These are phyloP conservation scores for Cladophialophora yegresii DNA, from an alignment of 2,329 filamentous ascomycete genomes.

Conservation along the genomic window DNA sequence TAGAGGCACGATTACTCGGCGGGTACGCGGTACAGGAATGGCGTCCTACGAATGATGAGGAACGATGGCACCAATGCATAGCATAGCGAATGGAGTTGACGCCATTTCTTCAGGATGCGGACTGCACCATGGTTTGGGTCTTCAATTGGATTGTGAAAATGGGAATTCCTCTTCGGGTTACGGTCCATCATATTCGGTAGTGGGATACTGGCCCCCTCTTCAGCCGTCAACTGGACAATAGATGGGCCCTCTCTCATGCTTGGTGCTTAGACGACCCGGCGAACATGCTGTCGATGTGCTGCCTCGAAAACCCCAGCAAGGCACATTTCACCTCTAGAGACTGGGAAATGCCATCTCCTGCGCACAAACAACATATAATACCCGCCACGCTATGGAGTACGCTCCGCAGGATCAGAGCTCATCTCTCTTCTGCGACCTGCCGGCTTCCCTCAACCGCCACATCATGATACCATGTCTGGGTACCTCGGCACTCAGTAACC, in stretches of 20 bases:
- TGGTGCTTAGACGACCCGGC: background rate
- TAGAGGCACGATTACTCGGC: background rate
- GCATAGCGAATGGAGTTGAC: background rate
- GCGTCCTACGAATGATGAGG: background rate
- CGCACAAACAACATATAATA: background rate
- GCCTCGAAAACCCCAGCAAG: background rate
- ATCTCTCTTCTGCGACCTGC: conserved; percentile 20
- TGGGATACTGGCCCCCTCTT: background rate
- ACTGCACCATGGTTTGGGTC: background rate
- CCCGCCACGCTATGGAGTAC: too few species aligned
- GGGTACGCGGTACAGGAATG: background rate
- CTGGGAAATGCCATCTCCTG: background rate
- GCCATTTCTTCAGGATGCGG: background rate
- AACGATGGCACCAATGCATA: background rate
- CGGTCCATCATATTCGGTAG: background rate
- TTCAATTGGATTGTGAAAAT: background rate
- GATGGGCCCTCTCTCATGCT: background rate
- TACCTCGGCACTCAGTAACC: conserved; percentile 44
- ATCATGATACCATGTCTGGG: conserved; percentile 55
- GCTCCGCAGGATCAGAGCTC: conserved; percentile 31
- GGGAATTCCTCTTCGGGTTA: background rate
- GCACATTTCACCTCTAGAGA: background rate
- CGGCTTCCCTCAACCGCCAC: conserved; percentile 48
- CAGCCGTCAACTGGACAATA: background rate
- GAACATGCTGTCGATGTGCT: background rate